These are phyloP conservation scores for Corynascus novoguineensis DNA, from an alignment of 495 filamentous ascomycete species.

Conservation along the genomic window DNA sequence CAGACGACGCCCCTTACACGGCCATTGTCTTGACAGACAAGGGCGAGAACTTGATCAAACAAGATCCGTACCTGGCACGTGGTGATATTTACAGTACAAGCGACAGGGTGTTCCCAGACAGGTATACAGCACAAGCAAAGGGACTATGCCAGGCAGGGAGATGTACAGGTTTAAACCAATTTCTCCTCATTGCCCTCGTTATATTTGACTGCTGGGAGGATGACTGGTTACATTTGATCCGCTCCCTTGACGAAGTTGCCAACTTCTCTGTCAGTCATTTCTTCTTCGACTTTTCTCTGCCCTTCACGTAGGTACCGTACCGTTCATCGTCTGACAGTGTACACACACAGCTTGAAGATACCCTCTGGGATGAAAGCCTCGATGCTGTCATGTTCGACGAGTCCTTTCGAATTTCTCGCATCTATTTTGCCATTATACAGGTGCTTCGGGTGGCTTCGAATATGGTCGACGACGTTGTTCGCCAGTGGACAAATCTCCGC, in stretches of 20 bases:
- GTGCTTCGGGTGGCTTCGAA: neutral
- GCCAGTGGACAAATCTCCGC: neutral
- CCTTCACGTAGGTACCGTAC: neutral
- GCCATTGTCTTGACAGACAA: neutral
- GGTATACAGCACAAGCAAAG: neutral
- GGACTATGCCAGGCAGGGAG: neutral
- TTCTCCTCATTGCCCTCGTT: neutral
- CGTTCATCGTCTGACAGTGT: neutral
- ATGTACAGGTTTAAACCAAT: neutral
- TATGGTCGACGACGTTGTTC: neutral
- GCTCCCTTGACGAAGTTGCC: neutral
- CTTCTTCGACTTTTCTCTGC: neutral
- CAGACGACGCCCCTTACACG: neutral
- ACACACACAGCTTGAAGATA: neutral
- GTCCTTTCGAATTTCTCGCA: neutral
- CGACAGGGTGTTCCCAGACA: neutral
- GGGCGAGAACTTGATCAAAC: neutral
- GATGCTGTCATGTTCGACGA: constrained; percentile 1
- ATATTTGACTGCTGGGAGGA: neutral
- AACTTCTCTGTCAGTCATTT: neutral
- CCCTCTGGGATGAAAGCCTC: neutral
- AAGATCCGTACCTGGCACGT: neutral
- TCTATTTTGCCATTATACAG: neutral
- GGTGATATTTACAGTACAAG: neutral
- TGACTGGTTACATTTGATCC: neutral